Conservation (phyloP, 140 eudicot genomes). For the Erigeron philadelphicus region DNA sequence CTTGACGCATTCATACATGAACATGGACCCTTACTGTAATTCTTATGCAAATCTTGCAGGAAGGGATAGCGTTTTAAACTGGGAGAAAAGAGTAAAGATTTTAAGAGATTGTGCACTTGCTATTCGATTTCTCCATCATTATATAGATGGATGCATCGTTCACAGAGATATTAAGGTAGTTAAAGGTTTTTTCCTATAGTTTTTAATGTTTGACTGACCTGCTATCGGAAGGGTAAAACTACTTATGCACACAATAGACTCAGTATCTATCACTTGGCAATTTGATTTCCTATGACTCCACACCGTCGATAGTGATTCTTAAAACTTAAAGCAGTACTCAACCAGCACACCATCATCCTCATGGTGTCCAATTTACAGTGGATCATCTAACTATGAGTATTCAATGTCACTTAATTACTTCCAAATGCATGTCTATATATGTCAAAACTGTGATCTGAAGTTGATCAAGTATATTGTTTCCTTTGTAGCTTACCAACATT, state of each 20-base stretch:
- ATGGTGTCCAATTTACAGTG: too few relatives aligned
- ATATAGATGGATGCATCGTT: slow-evolving; percentile 71
- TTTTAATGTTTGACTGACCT: neutral
- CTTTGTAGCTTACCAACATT: slow-evolving; percentile 61
- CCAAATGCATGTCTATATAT: neutral
- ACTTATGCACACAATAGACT: too few relatives aligned
- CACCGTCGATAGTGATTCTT: too few relatives aligned
- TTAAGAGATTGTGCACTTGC: slow-evolving; percentile 70
- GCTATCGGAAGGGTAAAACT: too few relatives aligned
- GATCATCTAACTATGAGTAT: neutral
- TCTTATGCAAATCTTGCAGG: slow-evolving; percentile 29
- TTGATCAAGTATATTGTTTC: neutral
- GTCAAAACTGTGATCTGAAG: neutral
- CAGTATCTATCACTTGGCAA: too few relatives aligned
- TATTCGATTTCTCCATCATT: slow-evolving; percentile 56
- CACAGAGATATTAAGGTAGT: slow-evolving; percentile 75
- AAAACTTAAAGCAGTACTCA: too few relatives aligned
- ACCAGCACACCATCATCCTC: too few relatives aligned
- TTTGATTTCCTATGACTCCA: too few relatives aligned
- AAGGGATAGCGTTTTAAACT: slow-evolving; percentile 48
- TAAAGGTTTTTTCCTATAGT: neutral
- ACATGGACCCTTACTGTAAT: neutral
- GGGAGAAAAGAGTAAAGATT: slow-evolving; percentile 66
- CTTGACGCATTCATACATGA: neutral
- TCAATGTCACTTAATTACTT: too few relatives aligned